A percentile compares a stretch with the other conserved stretches of the same genome.
Evolutionary conservation across 2,329 filamentous ascomycete species (phyloP).

Genomic region (Rhynchosporium graminicola): DNA sequence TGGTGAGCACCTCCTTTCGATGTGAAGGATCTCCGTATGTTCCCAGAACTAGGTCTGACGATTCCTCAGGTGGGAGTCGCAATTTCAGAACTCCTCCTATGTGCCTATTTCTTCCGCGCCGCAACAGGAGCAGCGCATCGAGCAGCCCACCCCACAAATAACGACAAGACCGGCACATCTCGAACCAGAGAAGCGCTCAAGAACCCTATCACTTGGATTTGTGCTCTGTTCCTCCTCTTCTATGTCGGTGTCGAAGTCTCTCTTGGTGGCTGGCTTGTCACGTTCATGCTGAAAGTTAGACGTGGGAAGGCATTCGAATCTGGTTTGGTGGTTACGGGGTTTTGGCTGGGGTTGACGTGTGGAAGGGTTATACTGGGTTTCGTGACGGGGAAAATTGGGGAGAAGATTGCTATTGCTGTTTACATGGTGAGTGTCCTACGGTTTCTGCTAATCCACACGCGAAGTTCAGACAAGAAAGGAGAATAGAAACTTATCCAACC

Average conservation of each 20-base stretch:
- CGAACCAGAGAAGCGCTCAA: conserved; percentile 40
- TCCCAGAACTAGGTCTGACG: background rate
- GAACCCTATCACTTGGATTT: conserved; percentile 68
- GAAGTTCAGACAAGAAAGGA: conserved; percentile 70
- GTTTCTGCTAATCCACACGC: conserved; percentile 75
- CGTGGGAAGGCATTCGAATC: conserved; percentile 19
- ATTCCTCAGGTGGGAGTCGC: conserved; percentile 49
- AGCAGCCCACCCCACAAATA: conserved; percentile 50
- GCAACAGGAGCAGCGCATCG: conserved; percentile 61
- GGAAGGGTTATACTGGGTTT: conserved; percentile 76
- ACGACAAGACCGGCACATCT: conserved; percentile 23
- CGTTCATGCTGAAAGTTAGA: conserved; percentile 77
- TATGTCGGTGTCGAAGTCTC: conserved; percentile 80
- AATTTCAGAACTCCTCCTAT: conserved; percentile 55
- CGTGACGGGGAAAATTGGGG: conserved; percentile 72
- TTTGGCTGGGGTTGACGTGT: conserved; percentile 81
- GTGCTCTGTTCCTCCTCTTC: conserved; percentile 70
- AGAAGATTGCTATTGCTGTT: conserved; percentile 63
- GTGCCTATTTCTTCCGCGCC: conserved; percentile 61
- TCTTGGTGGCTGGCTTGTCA: conserved; percentile 78
- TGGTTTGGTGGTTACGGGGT: conserved; percentile 57
- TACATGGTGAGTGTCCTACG: conserved; percentile 67
- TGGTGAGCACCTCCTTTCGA: conserved; percentile 50
- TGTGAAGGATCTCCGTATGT: background rate
- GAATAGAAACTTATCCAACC: conserved; percentile 66